Percentiles rank a stretch among this genome's conserved stretches.
Evolutionary conservation across 1,139 yeast species (phyloP).

Genomic region (Hyphopichia wangnamkhiaoensis): DNA sequence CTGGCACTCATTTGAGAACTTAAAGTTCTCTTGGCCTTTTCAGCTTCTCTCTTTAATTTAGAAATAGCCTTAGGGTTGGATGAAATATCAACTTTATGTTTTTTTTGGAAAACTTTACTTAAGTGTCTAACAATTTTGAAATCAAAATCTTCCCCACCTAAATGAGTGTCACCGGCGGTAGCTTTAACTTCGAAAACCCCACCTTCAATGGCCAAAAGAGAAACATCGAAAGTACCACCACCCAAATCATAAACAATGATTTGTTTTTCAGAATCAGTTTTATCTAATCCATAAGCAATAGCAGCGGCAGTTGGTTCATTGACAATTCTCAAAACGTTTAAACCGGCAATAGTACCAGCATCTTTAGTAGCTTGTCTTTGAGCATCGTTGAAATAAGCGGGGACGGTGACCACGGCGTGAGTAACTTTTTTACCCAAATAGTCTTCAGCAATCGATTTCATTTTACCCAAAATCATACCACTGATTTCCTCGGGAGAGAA

Average conservation of each 20-base stretch:
- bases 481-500: constrained; percentile 91
- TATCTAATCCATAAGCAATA: constrained; percentile 94
- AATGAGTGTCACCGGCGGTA: constrained; percentile 57
- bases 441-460: constrained; percentile 93
- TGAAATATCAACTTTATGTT: constrained; percentile 75
- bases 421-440: constrained; percentile 86
- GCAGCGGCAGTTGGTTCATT: constrained; percentile 99
- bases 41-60: constrained; percentile 92
- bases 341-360: constrained; percentile 96
- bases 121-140: constrained; percentile 85
- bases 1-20: constrained; percentile 89
- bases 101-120: constrained; percentile 83
- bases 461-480: constrained; percentile 87
- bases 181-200: constrained; percentile 56
- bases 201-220: constrained; percentile 51
- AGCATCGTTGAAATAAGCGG: constrained; percentile 97
- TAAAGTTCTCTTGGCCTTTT: constrained; percentile 93
- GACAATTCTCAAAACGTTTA: constrained; percentile 90
- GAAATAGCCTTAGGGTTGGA: constrained; percentile 78
- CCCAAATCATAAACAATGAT: constrained; percentile 54
- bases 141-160: constrained; percentile 93
- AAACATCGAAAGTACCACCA: constrained; percentile 58
- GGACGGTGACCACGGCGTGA: constrained; percentile 95
- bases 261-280: constrained; percentile 55
- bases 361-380: constrained; percentile 99